Conservation (phyloP, 2,329 filamentous ascomycete species). For the Colletotrichum tropicicola region DNA sequence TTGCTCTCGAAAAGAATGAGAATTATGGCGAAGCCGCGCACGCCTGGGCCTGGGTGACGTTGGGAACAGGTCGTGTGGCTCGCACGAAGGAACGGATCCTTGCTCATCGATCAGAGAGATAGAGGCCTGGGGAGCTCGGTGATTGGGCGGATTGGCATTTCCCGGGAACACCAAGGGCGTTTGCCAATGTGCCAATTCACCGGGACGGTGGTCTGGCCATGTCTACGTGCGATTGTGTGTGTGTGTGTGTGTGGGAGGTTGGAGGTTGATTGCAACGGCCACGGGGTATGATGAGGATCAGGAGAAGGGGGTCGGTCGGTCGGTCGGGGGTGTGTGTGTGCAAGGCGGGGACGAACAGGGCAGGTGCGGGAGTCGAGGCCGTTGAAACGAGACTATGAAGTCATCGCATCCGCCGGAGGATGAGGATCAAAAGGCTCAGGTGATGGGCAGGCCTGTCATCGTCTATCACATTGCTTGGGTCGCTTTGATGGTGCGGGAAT, state of each 20-base stretch:
- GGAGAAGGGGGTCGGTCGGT: too few relatives aligned
- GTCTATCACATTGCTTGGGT: not conserved
- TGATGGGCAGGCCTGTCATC: not conserved
- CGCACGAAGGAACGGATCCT: slow-evolving; percentile 23
- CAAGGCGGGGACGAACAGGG: slow-evolving; percentile 19
- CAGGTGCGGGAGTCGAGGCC: not conserved
- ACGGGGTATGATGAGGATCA: not conserved
- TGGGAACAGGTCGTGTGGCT: slow-evolving; percentile 20
- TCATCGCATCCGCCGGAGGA: slow-evolving; percentile 15
- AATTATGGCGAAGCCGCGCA: not conserved
- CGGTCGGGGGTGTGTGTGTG: not conserved
- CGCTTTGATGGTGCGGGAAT: not conserved
- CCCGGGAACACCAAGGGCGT: not conserved
- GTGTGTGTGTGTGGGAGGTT: not conserved
- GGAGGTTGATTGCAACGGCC: not conserved
- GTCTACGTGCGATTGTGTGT: too few relatives aligned
- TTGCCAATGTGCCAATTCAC: slow-evolving; percentile 12
- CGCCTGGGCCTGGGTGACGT: slow-evolving; percentile 22
- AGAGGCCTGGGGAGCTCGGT: slow-evolving; percentile 1
- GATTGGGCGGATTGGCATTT: slow-evolving; percentile 8
- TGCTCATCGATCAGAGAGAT: not conserved
- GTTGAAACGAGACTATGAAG: slow-evolving; percentile 28
- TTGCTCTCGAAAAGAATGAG: not conserved
- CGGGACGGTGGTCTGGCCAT: slow-evolving; percentile 1
- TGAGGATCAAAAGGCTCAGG: slow-evolving; percentile 15